These are phyloP conservation scores for Hortaea sp. DNA, from an alignment of 2,329 filamentous ascomycete species.

Conservation along the genomic window DNA sequence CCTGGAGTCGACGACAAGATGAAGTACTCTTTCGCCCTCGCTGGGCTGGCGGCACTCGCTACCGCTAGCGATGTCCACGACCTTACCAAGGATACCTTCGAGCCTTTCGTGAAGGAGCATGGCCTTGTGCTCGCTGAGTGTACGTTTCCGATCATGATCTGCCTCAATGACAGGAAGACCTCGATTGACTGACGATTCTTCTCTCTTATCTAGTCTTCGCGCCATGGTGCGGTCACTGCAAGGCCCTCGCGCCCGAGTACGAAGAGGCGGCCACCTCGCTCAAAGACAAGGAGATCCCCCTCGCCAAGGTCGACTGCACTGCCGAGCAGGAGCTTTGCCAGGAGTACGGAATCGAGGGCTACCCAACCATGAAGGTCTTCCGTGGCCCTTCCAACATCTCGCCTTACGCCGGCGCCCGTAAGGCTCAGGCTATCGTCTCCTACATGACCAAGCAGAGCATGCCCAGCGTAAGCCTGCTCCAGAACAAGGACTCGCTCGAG, in stretches of 20 bases:
- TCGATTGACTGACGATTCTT: not conserved
- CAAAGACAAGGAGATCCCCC: conserved; percentile 78
- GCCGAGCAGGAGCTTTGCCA: conserved; percentile 88
- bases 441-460: conserved; percentile 99
- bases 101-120: conserved; percentile 74
- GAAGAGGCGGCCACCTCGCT: conserved; percentile 74
- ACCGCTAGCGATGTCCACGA: conserved; percentile 70
- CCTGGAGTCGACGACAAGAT: not conserved
- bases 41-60: conserved; percentile 49
- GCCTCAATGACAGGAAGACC: not conserved
- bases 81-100: conserved; percentile 78
- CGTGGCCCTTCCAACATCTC: conserved; percentile 71
- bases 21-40: conserved; percentile 25
- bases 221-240: conserved; percentile 97
- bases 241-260: conserved; percentile 89
- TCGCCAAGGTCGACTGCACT: conserved; percentile 90
- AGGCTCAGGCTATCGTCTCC: conserved; percentile 64
- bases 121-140: conserved; percentile 90
- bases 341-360: conserved; percentile 84
- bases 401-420: conserved; percentile 81
- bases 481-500: conserved; percentile 64
- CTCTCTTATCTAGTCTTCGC: conserved; percentile 65
- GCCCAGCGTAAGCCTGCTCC: conserved; percentile 77
- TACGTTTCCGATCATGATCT: conserved; percentile 37
- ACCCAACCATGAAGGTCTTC: conserved; percentile 99